phyloP scores from a whole-genome alignment of 2,329 filamentous ascomycete species.

The Massarina eburnea region DNA sequence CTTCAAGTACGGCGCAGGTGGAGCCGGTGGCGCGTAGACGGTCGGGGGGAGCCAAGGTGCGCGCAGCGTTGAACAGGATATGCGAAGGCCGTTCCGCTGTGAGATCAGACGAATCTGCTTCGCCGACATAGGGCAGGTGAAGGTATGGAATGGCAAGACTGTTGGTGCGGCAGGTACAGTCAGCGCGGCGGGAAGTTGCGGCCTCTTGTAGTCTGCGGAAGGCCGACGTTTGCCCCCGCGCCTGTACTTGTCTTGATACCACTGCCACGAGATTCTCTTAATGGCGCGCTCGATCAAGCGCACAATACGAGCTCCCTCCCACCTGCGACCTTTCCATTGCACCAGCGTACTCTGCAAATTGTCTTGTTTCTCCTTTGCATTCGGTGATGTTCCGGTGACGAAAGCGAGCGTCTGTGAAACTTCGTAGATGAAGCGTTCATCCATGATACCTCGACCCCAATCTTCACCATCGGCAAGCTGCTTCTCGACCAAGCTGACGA shows the following conservation, averaged over 20 bases:
- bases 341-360: constrained; percentile 41
- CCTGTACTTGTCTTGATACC: constrained; percentile 83
- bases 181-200: constrained; percentile 71
- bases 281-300: constrained; percentile 82
- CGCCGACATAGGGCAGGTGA: constrained; percentile 89
- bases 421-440: constrained; percentile 42
- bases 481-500: constrained; percentile 85
- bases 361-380: constrained; percentile 39
- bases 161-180: constrained; percentile 86
- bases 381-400: constrained; percentile 33
- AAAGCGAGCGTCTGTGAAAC: constrained; percentile 51
- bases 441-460: constrained; percentile 77
- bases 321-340: constrained; percentile 70
- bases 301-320: constrained; percentile 86
- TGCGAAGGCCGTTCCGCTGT: constrained; percentile 88
- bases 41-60: constrained; percentile 81
- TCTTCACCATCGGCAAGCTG: constrained; percentile 82
- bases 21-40: constrained; percentile 82
- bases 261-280: constrained; percentile 75
- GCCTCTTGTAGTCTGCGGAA: constrained; percentile 66
- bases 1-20: constrained; percentile 80
- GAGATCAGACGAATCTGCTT: constrained; percentile 93
- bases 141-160: constrained; percentile 95
- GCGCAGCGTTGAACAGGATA: constrained; percentile 85
- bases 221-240: constrained; percentile 56